These are phyloP conservation scores for Adansonia digitata DNA, from an alignment of 345 rosid species.

Conservation along the genomic window DNA sequence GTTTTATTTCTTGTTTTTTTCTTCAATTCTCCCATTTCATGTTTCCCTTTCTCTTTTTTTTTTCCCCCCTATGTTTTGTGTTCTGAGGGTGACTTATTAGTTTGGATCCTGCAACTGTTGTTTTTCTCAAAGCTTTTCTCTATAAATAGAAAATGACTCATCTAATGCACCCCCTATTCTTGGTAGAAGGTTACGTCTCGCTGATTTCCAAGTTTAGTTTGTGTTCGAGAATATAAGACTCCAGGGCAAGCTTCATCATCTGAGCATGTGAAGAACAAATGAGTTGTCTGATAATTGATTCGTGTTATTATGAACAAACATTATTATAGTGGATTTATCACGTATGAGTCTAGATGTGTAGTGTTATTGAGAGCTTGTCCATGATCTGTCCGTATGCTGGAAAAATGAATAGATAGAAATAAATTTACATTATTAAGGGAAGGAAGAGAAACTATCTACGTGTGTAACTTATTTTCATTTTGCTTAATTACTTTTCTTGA, in stretches of 20 bases:
- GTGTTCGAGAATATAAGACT: constrained; percentile 73
- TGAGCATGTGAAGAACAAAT: constrained; percentile 54
- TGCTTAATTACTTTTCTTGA: not conserved
- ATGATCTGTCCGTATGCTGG: not conserved
- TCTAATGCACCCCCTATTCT: not conserved
- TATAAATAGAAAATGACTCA: not conserved
- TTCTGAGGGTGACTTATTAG: not conserved
- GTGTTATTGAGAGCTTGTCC: not conserved
- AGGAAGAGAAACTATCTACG: not conserved
- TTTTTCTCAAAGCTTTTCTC: not conserved
- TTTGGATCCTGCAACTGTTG: constrained; percentile 7
- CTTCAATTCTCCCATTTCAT: not conserved
- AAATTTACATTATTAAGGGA: no score
- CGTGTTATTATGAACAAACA: no score
- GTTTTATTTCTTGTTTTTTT: not conserved
- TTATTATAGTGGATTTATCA: not conserved
- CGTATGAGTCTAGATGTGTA: not conserved
- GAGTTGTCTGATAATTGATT: not conserved
- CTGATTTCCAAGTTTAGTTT: constrained; percentile 79
- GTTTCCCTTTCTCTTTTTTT: no score
- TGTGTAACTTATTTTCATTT: not conserved
- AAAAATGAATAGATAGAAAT: not conserved
- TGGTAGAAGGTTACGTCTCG: constrained; percentile 67
- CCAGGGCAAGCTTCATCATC: constrained; percentile 84
- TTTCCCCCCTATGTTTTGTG: no score